Evolutionary conservation across 2,329 filamentous ascomycete species (phyloP).

Genomic region (Geoglossum cookeanum): DNA sequence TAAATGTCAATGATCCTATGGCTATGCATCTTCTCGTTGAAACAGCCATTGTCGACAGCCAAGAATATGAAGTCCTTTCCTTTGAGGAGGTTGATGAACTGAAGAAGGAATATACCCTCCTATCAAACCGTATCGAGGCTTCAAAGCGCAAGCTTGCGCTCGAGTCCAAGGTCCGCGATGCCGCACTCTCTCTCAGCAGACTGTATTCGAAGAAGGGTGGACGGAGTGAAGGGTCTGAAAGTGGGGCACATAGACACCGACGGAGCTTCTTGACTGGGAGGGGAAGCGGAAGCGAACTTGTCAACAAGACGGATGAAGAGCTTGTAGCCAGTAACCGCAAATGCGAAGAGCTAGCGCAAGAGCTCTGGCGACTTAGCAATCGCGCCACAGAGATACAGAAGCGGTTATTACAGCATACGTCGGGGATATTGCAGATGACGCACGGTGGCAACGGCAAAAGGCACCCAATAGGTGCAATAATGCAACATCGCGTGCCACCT

Average conservation of each 20-base stretch:
- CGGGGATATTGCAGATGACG: slow-evolving; percentile 77
- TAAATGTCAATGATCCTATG: slow-evolving; percentile 34
- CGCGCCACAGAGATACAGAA: slow-evolving; percentile 55
- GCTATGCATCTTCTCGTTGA: slow-evolving; percentile 85
- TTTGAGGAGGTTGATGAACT: slow-evolving; percentile 81
- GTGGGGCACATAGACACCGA: slow-evolving; percentile 32
- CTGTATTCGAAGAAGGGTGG: slow-evolving; percentile 50
- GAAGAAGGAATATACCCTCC: slow-evolving; percentile 64
- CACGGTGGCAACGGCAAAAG: slow-evolving; percentile 55
- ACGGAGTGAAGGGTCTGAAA: slow-evolving; percentile 25
- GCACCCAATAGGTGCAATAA: slow-evolving; percentile 12
- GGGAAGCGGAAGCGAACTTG: slow-evolving; percentile 16
- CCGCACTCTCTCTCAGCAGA: slow-evolving; percentile 67
- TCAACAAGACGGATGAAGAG: slow-evolving; percentile 48
- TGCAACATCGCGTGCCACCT: slow-evolving; percentile 28
- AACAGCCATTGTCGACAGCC: slow-evolving; percentile 79
- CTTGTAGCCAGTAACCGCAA: slow-evolving; percentile 54
- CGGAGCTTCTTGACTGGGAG: slow-evolving; percentile 29
- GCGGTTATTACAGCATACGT: slow-evolving; percentile 71
- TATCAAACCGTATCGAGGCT: slow-evolving; percentile 62
- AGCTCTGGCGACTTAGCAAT: slow-evolving; percentile 65
- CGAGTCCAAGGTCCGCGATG: slow-evolving; percentile 88
- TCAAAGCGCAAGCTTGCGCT: slow-evolving; percentile 67
- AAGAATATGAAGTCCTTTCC: slow-evolving; percentile 64
- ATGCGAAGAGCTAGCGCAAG: slow-evolving; percentile 67